Base-by-base conservation (phyloP, 305 asterid species). In the Fraxinus baroniana region DNA sequence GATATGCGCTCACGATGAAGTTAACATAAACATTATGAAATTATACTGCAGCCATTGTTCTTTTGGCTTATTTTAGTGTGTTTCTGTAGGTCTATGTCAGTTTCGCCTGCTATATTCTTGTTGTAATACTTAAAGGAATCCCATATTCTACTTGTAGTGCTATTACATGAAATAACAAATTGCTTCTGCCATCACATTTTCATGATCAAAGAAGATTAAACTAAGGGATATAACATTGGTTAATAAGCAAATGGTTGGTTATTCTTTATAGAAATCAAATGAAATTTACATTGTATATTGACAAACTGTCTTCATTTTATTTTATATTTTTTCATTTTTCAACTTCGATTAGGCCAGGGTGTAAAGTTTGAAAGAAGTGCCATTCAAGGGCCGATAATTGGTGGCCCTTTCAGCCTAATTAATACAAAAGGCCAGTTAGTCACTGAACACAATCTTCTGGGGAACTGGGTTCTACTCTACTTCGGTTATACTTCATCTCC, bases 401-500 rank as follows among this genome's bases (percentile, higher is more conserved):
- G 99, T 81, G 98, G 98, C 77, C 97, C 97, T 8, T 94, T 96
- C 90, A 91, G 95, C 84, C 88, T 96, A 68, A 44, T 89, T 76
- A 89, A 91, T 78, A 87, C 95, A 62, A 93, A 94, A 83, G 91
- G 93, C 26, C 91, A 24, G 49, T 17, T 85, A 78, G 93, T 96
- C 73, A 96, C 94, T 18, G 98, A 96, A 86, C 89, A 88, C 80
- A 89, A 86, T 89, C 92, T 94, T 87, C 84, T 86, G 79, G 98
- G 97, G 41, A 91, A 89, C 85, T 96, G 99, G 98, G 93, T 94
- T 87, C 97, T 96, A 77, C 79, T 94, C 74, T 92, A 92, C 87
- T 96, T 96, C 49, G 97, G 97, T 74, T 94, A 94, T 85, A 96
- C 98, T 83, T 91, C 97, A 44, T 96, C 99, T 83, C 98, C 99